Evolutionary conservation across 306 rosid genomes (phyloP), one percentile per base, ranked within the genome.

Genomic region (Cicer yamashitae): DNA sequence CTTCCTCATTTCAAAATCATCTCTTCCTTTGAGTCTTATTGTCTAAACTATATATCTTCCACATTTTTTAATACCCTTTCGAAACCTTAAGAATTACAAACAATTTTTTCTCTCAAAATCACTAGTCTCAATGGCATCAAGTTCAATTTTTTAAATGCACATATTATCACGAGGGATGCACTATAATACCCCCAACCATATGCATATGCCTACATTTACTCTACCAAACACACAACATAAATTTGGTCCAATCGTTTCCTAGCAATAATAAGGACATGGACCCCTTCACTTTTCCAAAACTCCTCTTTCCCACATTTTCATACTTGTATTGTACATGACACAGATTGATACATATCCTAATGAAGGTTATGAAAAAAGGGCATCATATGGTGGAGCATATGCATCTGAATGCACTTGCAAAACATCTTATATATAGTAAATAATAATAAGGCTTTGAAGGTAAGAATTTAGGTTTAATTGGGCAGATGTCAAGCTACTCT

Each of bases 81-180:
- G 4, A 51, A 13, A n/a, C 43, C 73, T 17, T 45, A 6, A 25
- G 30, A 25, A 25, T 25, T 25, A 25, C 30, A 25, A 25, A 25
- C 3, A 25, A 25, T 25, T 25, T 25, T 25, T 2, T 25, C 30
- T 25, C 48, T 44, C 48, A 38, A 66, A 14, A 30, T 47, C 58
- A 40, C 5, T 25, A 25, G 30, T 25, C 30, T 25, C 30, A 25
- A 91, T 89, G 96, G 89, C 97, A 46, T 89, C 96, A 7, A 84
- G 89, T 53, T 88, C 93, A 68, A 88, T 90, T n/a, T n/a, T n/a
- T n/a, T n/a, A n/a, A n/a, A n/a, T n/a, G n/a, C n/a, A n/a, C n/a
- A n/a, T n/a, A n/a, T n/a, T n/a, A n/a, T n/a, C n/a, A 18, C 3
- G 10, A 61, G 52, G 46, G 15, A 67, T 64, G 57, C 72, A 50